Evolutionary conservation across 2,329 filamentous ascomycete genomes (phyloP), one percentile per base, ranked within the genome.

Genomic region (Pestalotiopsis sp.): DNA sequence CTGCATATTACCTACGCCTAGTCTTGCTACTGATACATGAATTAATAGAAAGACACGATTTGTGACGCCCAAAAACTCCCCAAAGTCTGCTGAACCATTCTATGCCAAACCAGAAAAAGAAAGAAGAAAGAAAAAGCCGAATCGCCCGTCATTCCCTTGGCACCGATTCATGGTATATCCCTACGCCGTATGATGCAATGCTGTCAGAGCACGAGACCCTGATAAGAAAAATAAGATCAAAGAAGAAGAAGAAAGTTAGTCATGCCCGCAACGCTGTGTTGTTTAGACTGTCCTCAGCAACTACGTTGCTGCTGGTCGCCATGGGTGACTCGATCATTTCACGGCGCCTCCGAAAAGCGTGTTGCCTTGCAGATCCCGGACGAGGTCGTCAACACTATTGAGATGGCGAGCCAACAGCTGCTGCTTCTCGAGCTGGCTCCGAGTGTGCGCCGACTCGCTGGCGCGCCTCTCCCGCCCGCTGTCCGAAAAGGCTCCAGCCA

Each of bases 381-480:
- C 93, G 69, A 97, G 85, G 74, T 95, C 93, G 71, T 95, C 92
- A 31, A 97, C 93, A 76, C 92, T 96, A 79, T 87, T 92, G 76
- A 97, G 84, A 79, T 96, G 93, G 72, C 89, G 86, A 58, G 92
- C 92, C 52, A 97, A 83, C 79, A 97, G 81, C 65, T 86, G 86
- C 82, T 96, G 93, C 83, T 97, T 97, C 79, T 97, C 92, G 72
- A 92, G 90, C 12, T 92, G 94, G 7, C 87, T 89, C 69, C 90
- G 87, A n/a, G 86, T 91, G 69, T 81, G 80, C 45, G 78, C 77
- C 66, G 75, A 78, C 60, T 80, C 81, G 70, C 80, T 79, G 71
- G 77, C 75, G 31, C 75, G 71, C 69, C 71, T 62, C 66, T 70
- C 68, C 23, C 71, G 70, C 14, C 62, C 69, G 25, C 66, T 40